Percentiles rank a stretch among this genome's conserved stretches.
These are phyloP conservation scores for Fonsecaea monophora DNA, from an alignment of 2,329 filamentous ascomycete species.

Conservation along the genomic window DNA sequence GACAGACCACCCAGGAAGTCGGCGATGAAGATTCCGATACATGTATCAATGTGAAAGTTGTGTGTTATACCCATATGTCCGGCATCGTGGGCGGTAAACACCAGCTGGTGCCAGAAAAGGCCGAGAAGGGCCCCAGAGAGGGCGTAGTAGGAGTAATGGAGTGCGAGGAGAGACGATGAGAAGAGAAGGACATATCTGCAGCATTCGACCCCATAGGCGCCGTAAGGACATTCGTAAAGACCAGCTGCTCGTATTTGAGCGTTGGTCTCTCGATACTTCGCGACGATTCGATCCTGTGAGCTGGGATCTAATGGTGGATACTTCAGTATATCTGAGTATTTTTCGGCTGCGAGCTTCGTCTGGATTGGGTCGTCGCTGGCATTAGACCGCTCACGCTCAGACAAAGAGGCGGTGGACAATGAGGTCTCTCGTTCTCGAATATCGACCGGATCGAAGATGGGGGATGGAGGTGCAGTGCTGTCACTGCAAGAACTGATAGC, in stretches of 20 bases:
- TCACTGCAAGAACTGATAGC: constrained; percentile 36
- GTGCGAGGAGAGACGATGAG: constrained; percentile 63
- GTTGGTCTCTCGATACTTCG: constrained; percentile 81
- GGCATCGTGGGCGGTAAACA: constrained; percentile 92
- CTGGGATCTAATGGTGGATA: constrained; percentile 78
- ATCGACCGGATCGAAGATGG: constrained; percentile 69
- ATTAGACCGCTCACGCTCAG: constrained; percentile 46
- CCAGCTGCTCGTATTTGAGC: constrained; percentile 74
- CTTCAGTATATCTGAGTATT: constrained; percentile 50
- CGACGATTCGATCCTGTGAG: constrained; percentile 77
- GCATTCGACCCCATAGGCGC: constrained; percentile 76
- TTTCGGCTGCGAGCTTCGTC: constrained; percentile 28
- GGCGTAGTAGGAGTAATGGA: constrained; percentile 70
- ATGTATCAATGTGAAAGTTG: constrained; percentile 78
- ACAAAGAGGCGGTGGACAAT: constrained; percentile 65
- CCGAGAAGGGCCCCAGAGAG: constrained; percentile 78
- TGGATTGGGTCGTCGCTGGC: constrained; percentile 29
- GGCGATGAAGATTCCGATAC: constrained; percentile 88
- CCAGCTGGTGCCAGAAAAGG: constrained; percentile 89
- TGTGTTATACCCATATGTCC: constrained; percentile 98
- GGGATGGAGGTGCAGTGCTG: constrained; percentile 63
- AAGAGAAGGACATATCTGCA: constrained; percentile 75
- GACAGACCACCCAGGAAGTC: constrained; percentile 89
- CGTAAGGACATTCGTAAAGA: constrained; percentile 84
- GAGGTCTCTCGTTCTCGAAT: constrained; percentile 26